Evolutionary conservation across 106 monocot genomes (phyloP), one percentile per base, ranked within the genome.

Genomic region (Alisma plantagoaquatica): DNA sequence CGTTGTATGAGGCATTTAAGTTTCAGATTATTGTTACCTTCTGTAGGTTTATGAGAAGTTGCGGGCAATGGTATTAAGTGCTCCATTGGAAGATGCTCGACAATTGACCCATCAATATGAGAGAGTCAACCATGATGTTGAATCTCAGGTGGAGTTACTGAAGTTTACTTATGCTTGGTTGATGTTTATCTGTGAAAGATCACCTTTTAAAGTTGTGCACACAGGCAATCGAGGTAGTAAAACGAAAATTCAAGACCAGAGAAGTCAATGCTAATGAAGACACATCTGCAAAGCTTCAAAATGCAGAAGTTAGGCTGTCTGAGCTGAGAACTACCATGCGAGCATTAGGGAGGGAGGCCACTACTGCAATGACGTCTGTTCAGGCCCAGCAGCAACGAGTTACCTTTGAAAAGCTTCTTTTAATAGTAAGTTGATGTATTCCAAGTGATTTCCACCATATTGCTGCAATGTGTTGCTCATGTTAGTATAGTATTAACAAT

Each of bases 21-120:
- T n/a, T n/a, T n/a, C n/a, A n/a, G n/a, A n/a, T n/a, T n/a, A n/a
- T n/a, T n/a, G n/a, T n/a, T n/a, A n/a, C n/a, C n/a, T n/a, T n/a
- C n/a, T n/a, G 29, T 48, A 96, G 96, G 75, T 96, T 27, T 96
- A 68, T 73, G 78, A 84, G 38, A 87, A 88, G 28, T 50, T 96
- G 45, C 75, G 78, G 16, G 41, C 65, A 54, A 84, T 96, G 84
- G 71, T 96, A 54, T 60, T 61, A 61, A 53, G 76, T 29, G 96
- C 96, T 63, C 96, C 96, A 62, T 78, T 96, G 53, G 96, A 96
- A 59, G 96, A 96, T 81, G 96, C 96, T 53, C 88, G 89, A 58
- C 75, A 76, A 25, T 79, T 96, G 64, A 84, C 84, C 30, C 69
- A 96, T 53, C 81, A 74, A 23, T 96, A 89, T 49, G 70, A 85